These are phyloP conservation scores for Boletus nobilissimus DNA, from an alignment of 1,284 basidiomycete species.

Conservation along the genomic window DNA sequence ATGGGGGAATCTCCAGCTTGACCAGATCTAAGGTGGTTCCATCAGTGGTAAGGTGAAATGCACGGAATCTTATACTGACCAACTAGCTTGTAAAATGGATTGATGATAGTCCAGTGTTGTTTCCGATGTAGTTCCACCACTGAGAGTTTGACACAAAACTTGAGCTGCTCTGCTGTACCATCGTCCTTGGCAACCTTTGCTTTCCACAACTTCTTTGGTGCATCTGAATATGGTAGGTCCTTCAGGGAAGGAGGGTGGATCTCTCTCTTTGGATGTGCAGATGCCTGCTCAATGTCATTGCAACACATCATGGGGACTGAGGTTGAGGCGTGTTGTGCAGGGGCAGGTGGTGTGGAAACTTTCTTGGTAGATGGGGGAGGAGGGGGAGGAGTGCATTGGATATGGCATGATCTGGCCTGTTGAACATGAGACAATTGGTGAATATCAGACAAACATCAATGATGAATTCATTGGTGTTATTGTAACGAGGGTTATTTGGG, in stretches of 20 bases:
- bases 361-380: constrained; percentile 48
- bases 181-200: constrained; percentile 71
- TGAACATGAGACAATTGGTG: constrained; percentile 90
- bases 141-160: constrained; percentile 81
- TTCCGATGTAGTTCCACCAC: constrained; percentile 85
- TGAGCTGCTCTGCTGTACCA: constrained; percentile 85
- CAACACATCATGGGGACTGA: constrained; percentile 84
- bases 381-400: constrained; percentile 63
- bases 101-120: constrained; percentile 77
- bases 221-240: constrained; percentile 87
- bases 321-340: constrained; percentile 74
- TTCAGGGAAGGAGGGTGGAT: constrained; percentile 95
- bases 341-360: too few species aligned
- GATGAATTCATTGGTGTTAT: constrained; percentile 80
- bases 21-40: constrained; percentile 65
- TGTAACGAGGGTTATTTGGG: constrained; percentile 76
- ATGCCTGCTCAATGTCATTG: constrained; percentile 64
- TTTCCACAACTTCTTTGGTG: constrained; percentile 74
- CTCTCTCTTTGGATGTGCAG: constrained; percentile 93
- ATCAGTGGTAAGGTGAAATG: constrained; percentile 14
- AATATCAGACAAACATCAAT: constrained; percentile 89
- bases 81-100: constrained; percentile 94
- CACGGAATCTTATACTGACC: constrained; percentile 62
- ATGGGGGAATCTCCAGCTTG: constrained; percentile 85
- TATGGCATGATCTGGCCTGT: constrained; percentile 89